Evolutionary conservation across 2,329 filamentous ascomycete genomes (phyloP).

Genomic region (Fusarium nematophilum): DNA sequence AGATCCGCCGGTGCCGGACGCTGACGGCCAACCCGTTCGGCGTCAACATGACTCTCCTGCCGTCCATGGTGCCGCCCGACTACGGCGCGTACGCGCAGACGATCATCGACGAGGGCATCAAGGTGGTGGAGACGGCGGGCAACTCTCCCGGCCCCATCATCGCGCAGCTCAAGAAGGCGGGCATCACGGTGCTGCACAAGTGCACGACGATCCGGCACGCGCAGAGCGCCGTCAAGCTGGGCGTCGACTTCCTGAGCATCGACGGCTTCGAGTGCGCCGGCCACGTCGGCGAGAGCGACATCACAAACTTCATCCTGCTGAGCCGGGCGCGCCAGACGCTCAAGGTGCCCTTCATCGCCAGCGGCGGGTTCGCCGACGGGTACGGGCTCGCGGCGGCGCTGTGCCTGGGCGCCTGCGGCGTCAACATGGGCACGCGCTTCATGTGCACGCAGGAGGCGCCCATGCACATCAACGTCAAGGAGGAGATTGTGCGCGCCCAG

Average conservation of each 20-base stretch:
- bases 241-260: conserved; percentile 96
- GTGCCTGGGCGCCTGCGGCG: conserved; percentile 87
- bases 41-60: conserved; percentile 95
- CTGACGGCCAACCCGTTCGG: conserved; percentile 86
- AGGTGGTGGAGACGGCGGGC: conserved; percentile 91
- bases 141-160: conserved; percentile 93
- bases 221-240: conserved; percentile 89
- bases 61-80: conserved; percentile 88
- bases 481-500: conserved; percentile 86
- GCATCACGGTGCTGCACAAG: conserved; percentile 89
- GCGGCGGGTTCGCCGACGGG: conserved; percentile 94
- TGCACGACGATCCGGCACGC: conserved; percentile 97
- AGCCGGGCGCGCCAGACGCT: conserved; percentile 86
- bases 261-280: conserved; percentile 98
- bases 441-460: conserved; percentile 96
- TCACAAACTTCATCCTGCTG: conserved; percentile 90
- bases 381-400: conserved; percentile 92
- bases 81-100: conserved; percentile 92
- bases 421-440: conserved; percentile 99
- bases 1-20: conserved; percentile 86
- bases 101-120: conserved; percentile 91
- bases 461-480: conserved; percentile 93
- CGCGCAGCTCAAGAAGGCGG: conserved; percentile 83
- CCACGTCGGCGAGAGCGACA: conserved; percentile 87
- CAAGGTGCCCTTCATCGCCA: conserved; percentile 91